Evolutionary conservation across 2,329 filamentous ascomycete genomes (phyloP).

Genomic region (Xylaria sp.): DNA sequence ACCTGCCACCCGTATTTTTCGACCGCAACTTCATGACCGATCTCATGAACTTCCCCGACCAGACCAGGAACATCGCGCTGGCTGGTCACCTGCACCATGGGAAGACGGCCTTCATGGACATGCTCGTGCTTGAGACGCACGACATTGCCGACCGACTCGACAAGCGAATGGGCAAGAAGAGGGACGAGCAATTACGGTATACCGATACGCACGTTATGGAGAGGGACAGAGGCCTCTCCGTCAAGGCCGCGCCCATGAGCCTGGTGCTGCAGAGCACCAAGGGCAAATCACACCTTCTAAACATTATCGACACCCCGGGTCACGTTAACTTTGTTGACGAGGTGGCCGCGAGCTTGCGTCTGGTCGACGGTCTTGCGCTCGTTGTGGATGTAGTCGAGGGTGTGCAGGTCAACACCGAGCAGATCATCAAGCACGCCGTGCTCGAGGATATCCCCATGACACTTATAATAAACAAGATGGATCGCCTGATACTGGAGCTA

Average conservation of each 20-base stretch:
- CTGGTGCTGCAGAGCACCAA: slow-evolving; percentile 87
- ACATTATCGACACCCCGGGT: slow-evolving; percentile 94
- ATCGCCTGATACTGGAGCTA: slow-evolving; percentile 91
- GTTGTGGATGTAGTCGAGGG: slow-evolving; percentile 97
- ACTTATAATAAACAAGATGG: slow-evolving; percentile 96
- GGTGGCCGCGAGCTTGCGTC: slow-evolving; percentile 84
- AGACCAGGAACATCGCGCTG: slow-evolving; percentile 91
- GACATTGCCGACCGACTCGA: slow-evolving; percentile 83
- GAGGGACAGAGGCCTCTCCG: slow-evolving; percentile 87
- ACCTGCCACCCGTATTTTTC: slow-evolving; percentile 88
- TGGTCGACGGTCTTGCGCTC: slow-evolving; percentile 91
- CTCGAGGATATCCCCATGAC: slow-evolving; percentile 89
- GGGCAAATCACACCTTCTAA: slow-evolving; percentile 94
- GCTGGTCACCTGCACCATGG: slow-evolving; percentile 96
- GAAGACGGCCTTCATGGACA: slow-evolving; percentile 98
- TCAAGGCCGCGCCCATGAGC: slow-evolving; percentile 95
- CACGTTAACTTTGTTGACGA: slow-evolving; percentile 99
- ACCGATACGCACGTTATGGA: slow-evolving; percentile 93
- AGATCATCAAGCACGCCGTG: slow-evolving; percentile 95
- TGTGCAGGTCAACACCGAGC: slow-evolving; percentile 98
- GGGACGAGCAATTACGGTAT: slow-evolving; percentile 92
- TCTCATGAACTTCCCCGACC: slow-evolving; percentile 94
- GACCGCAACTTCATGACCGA: slow-evolving; percentile 94
- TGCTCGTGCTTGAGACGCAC: slow-evolving; percentile 96
- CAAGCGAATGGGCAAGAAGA: slow-evolving; percentile 80